Conservation (phyloP, 2,329 filamentous ascomycete species). For the Aureobasidium zeae region DNA sequence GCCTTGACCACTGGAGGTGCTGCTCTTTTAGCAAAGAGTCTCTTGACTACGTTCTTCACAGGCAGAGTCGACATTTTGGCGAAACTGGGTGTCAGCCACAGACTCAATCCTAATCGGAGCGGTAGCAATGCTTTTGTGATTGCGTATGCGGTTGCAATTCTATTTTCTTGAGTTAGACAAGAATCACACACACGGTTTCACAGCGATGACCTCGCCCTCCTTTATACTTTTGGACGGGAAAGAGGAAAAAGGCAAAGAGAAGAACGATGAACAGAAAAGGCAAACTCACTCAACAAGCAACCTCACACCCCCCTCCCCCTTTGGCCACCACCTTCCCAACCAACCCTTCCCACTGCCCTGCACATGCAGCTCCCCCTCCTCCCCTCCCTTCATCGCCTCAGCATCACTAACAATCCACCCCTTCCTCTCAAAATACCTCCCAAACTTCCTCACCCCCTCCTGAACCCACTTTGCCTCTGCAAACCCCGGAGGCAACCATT, state of each 20-base stretch:
- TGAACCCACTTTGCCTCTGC: slow-evolving; percentile 45
- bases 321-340: slow-evolving; percentile 15
- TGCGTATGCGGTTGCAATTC: slow-evolving; percentile 78
- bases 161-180: slow-evolving; percentile 14
- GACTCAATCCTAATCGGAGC: slow-evolving; percentile 62
- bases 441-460: slow-evolving; percentile 63
- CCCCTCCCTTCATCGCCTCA: slow-evolving; percentile 17
- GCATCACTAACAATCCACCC: slow-evolving; percentile 66
- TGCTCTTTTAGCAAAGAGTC: not conserved
- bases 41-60: slow-evolving; percentile 7
- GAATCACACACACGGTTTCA: no score
- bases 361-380: slow-evolving; percentile 14
- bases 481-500: slow-evolving; percentile 57
- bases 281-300: slow-evolving; percentile 45
- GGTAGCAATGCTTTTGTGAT: slow-evolving; percentile 81
- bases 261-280: no score
- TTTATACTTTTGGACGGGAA: not conserved
- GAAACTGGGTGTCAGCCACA: slow-evolving; percentile 91
- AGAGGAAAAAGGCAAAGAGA: slow-evolving; percentile 16
- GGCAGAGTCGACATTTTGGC: slow-evolving; percentile 16
- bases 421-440: slow-evolving; percentile 66
- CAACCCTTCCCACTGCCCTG: not conserved
- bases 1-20: not conserved
- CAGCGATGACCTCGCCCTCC: no score
- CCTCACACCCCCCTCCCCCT: slow-evolving; percentile 35